Conservation (phyloP, 441 rosid genomes). For the Gossypium davidsonii region DNA sequence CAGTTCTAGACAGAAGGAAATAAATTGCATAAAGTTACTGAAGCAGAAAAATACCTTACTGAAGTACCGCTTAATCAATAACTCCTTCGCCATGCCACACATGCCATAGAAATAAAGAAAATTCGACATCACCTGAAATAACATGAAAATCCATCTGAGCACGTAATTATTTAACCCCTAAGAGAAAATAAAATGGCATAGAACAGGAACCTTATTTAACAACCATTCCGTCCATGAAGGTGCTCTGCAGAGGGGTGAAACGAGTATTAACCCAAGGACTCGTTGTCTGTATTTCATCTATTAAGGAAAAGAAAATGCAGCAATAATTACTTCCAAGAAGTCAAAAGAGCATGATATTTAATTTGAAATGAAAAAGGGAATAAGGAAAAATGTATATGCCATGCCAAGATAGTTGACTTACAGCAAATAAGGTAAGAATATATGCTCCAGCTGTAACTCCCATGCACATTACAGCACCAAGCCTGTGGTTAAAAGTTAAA, state of each 20-base stretch:
- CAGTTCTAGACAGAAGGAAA: not conserved
- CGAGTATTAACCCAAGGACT: conserved; percentile 78
- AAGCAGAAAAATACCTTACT: conserved; percentile 60
- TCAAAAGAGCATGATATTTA: not conserved
- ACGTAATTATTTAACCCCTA: conserved; percentile 6
- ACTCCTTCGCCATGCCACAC: conserved; percentile 84
- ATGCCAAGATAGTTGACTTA: conserved; percentile 30
- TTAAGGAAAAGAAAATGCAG: conserved; percentile 3
- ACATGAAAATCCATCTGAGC: conserved; percentile 8
- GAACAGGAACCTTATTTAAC: conserved; percentile 63
- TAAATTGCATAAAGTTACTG: not conserved
- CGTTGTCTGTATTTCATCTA: conserved; percentile 88
- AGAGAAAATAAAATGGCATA: conserved; percentile 10
- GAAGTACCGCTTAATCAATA: conserved; percentile 78
- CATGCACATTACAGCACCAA: conserved; percentile 93
- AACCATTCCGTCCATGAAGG: conserved; percentile 99
- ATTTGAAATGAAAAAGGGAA: not conserved
- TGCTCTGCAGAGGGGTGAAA: conserved; percentile 85
- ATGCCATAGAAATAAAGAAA: conserved; percentile 86
- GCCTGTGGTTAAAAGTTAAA: conserved; percentile 33
- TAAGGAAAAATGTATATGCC: not conserved
- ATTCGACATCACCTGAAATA: conserved; percentile 68
- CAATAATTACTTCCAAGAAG: conserved; percentile 10
- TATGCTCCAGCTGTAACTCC: conserved; percentile 97
- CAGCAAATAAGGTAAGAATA: conserved; percentile 82